Percentiles rank a stretch among this genome's conserved stretches.
These are phyloP conservation scores for Ananas comosus DNA, from an alignment of 176 grass and related monocot species.

Conservation along the genomic window DNA sequence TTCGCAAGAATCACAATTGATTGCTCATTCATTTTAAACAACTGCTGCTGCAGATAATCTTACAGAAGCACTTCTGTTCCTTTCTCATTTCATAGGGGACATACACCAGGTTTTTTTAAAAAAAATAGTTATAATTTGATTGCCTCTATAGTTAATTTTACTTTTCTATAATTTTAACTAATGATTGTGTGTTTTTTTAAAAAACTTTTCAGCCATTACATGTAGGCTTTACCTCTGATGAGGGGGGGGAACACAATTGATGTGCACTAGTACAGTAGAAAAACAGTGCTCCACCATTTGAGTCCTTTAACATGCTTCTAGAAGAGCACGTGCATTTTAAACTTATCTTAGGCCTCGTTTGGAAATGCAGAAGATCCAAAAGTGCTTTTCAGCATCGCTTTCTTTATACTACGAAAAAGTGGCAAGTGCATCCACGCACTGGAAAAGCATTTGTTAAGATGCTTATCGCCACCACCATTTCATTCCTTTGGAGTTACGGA, in stretches of 20 bases:
- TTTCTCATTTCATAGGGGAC: conserved; percentile 57
- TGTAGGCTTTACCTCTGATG: conserved; percentile 51
- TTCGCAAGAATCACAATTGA: no score
- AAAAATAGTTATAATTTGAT: neutral
- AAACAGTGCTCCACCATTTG: conserved; percentile 60
- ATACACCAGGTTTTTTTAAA: conserved; percentile 62
- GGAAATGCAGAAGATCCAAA: no score
- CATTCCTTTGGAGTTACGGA: neutral
- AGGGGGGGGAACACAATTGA: conserved; percentile 56
- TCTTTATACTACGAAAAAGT: no score
- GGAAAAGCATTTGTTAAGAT: no score
- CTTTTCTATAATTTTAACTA: neutral
- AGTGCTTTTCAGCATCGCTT: no score
- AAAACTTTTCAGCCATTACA: conserved; percentile 51
- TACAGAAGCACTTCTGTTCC: conserved; percentile 59
- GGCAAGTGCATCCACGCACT: no score
- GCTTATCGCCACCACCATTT: neutral
- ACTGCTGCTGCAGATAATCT: conserved; percentile 41
- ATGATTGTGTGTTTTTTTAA: neutral
- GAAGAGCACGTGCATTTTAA: no score
- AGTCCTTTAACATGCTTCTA: neutral
- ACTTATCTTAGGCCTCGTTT: no score
- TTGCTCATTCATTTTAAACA: no score
- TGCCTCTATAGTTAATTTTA: neutral
- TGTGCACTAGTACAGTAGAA: conserved; percentile 54